Conservation (phyloP, 495 filamentous ascomycete genomes). For the Hypoxylon trugodes region DNA sequence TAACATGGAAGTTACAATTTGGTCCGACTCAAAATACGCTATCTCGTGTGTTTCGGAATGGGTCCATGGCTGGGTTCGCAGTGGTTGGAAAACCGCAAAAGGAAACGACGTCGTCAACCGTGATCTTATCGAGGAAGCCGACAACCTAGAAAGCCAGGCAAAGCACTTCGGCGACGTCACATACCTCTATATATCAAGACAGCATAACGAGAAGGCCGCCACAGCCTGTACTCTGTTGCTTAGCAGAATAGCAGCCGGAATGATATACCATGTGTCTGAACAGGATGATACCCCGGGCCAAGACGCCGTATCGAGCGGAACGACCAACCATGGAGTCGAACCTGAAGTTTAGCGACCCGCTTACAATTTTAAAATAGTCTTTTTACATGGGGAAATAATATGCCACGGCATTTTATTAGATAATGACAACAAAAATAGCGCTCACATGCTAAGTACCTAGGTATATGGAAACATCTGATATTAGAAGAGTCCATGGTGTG, state of each 20-base stretch:
- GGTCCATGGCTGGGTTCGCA: constrained; percentile 42
- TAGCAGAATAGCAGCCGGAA: constrained; percentile 20
- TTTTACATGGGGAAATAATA: too few species aligned
- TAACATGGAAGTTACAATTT: constrained; percentile 29
- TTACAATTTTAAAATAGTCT: too few species aligned
- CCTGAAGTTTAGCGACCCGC: too few species aligned
- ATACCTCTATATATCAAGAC: constrained; percentile 40
- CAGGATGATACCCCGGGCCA: too few species aligned
- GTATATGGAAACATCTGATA: too few species aligned
- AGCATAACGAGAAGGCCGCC: constrained; percentile 38
- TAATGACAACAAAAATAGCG: too few species aligned
- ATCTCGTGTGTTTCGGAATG: constrained; percentile 41
- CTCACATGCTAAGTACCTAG: too few species aligned
- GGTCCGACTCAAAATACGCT: constrained; percentile 47
- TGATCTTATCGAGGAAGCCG: constrained; percentile 48
- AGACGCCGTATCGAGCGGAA: too few species aligned
- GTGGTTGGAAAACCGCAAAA: constrained; percentile 42
- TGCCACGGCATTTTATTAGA: too few species aligned
- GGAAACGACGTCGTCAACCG: constrained; percentile 42
- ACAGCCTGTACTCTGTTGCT: constrained; percentile 27
- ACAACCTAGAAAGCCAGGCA: constrained; percentile 41
- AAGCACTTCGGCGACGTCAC: constrained; percentile 39
- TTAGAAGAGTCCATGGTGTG: too few species aligned
- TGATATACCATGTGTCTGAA: too few species aligned
- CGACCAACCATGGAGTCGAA: too few species aligned